These are phyloP conservation scores for Candida boidinii DNA, from an alignment of 805 yeast species.

Conservation along the genomic window DNA sequence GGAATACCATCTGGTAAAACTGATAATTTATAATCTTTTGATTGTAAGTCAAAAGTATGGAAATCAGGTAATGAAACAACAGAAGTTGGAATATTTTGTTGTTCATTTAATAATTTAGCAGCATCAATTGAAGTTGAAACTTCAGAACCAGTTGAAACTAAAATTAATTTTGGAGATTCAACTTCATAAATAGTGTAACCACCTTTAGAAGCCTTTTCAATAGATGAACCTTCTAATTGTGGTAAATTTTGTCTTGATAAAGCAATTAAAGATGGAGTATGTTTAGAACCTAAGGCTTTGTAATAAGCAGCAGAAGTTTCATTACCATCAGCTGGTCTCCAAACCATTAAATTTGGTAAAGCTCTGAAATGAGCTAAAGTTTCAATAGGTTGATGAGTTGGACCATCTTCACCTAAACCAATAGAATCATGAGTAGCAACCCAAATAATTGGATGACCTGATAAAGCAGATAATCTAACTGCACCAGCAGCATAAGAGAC, in stretches of 20 bases:
- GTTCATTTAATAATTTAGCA: conserved; percentile 56
- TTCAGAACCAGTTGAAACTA: conserved; percentile 94
- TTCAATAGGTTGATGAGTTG: conserved; percentile 90
- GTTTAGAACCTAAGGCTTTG: conserved; percentile 49
- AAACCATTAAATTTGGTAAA: conserved; percentile 69
- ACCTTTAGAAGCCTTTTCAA: conserved; percentile 91
- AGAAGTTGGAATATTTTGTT: conserved; percentile 62
- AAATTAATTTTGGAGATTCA: conserved; percentile 57
- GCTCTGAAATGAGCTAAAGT: conserved; percentile 84
- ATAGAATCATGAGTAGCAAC: conserved; percentile 88
- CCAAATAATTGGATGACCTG: conserved; percentile 79
- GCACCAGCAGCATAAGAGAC: conserved; percentile 81
- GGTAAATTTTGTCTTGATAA: conserved; percentile 84
- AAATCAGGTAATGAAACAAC: conserved; percentile 93
- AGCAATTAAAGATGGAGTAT: conserved; percentile 69
- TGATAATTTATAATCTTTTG: conserved; percentile 68
- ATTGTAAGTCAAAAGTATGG: conserved; percentile 80
- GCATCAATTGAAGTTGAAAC: conserved; percentile 77
- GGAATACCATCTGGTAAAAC: conserved; percentile 95
- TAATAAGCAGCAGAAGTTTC: conserved; percentile 80
- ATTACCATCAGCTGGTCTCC: conserved; percentile 94
- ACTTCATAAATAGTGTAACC: conserved; percentile 71
- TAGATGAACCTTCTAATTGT: conserved; percentile 85
- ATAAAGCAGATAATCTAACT: conserved; percentile 73
- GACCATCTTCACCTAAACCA: conserved; percentile 91